phyloP scores from a whole-genome alignment of 305 asterid genomes.

The Fraxinus baroniana region DNA sequence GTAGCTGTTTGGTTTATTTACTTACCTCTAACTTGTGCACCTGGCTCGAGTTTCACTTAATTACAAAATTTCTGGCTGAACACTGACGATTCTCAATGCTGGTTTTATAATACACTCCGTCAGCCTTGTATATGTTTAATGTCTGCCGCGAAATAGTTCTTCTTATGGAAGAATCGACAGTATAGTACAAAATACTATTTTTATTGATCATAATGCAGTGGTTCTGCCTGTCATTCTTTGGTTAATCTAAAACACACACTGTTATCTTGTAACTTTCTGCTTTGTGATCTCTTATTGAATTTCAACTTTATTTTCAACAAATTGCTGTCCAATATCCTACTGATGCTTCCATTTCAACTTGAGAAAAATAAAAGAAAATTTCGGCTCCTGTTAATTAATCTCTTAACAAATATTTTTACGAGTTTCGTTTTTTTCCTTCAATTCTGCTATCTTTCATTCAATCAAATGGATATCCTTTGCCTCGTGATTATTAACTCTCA shows the following conservation, averaged over 20 bases:
- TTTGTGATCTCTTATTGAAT: not conserved
- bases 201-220: not conserved
- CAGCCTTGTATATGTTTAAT: not conserved
- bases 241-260: not conserved
- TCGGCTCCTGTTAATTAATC: not conserved
- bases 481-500: not conserved
- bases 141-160: not conserved
- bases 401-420: not conserved
- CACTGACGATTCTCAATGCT: not conserved
- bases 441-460: not conserved
- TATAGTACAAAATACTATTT: not conserved
- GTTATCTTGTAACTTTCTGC: not conserved
- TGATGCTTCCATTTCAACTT: not conserved
- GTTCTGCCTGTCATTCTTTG: not conserved
- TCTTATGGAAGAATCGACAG: not conserved
- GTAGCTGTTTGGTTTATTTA: not conserved
- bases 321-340: not conserved
- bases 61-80: not conserved
- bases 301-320: not conserved
- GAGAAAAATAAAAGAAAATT: not conserved
- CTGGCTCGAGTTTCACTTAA: not conserved
- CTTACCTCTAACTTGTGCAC: conserved; percentile 6
- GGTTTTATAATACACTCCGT: not conserved
- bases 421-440: not conserved
- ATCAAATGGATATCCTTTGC: not conserved